Evolutionary conservation across 192 early-diverging fungal genomes (phyloP).

Genomic region (Spinellus fusiger): DNA sequence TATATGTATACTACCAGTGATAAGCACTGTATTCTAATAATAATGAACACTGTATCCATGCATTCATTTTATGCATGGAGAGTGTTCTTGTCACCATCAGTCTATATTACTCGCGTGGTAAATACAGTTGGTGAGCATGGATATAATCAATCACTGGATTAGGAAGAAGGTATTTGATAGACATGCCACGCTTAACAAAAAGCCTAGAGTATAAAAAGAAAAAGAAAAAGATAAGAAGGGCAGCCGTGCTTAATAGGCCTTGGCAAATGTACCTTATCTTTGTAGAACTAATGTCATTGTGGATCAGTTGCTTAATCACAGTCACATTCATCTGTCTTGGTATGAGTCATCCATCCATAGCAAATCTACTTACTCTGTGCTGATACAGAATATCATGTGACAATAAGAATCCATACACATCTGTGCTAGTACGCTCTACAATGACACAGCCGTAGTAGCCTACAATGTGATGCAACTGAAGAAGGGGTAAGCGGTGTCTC

Average conservation of each 20-base stretch:
- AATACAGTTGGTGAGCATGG: conserved; percentile 69
- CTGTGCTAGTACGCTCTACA: conserved; percentile 90
- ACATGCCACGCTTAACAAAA: conserved; percentile 93
- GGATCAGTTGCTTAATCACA: conserved; percentile 93
- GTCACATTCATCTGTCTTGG: conserved; percentile 73
- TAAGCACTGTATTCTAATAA: no score
- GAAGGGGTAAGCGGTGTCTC: neutral
- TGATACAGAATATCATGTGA: conserved; percentile 86
- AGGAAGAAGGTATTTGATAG: conserved; percentile 91
- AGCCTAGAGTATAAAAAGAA: conserved; percentile 39
- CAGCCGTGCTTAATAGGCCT: no score
- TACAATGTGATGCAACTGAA: conserved; percentile 68
- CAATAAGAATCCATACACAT: conserved; percentile 90
- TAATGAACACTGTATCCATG: no score
- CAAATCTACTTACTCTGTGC: conserved; percentile 58
- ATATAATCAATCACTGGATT: conserved; percentile 93
- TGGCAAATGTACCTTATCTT: conserved; percentile 91
- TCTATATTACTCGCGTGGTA: no score
- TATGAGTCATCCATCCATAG: neutral
- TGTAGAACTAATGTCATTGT: conserved; percentile 97
- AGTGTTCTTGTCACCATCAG: no score
- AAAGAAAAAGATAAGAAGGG: neutral
- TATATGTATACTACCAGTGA: no score
- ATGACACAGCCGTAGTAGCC: conserved; percentile 93
- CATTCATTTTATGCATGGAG: no score